Base-by-base conservation (phyloP, 164 flowering plant species). In the Malania oleifera region DNA sequence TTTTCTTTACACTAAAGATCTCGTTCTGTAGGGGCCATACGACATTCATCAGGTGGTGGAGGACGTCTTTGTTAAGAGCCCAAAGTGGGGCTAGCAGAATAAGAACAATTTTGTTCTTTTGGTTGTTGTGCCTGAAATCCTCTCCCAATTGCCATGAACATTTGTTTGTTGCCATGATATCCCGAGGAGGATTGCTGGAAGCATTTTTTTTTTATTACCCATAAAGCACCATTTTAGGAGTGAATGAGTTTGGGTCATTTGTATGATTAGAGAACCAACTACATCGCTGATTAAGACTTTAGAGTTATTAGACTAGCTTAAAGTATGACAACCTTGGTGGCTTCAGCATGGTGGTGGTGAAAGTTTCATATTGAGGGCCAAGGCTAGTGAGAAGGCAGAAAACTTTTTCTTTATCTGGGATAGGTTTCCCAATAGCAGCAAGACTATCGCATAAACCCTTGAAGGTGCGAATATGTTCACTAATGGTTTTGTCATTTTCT, bases 101-200 rank as follows among this genome's bases (percentile, higher is more conserved):
- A 7, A 13, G 2, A 5, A 39, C 2, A 13, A 13, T 39, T 39
- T 39, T 39, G 43, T 5, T 39, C 43, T 13, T 39, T 39, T 39
- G 43, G 43, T 39, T 39, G 43, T 13, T 39, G 43, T 39, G 43
- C 43, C 17, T 39, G 43, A 39, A 39, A 39, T 39, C 43, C 43
- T 39, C 43, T 39, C 11, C 43, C 11, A 4, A 9, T 31, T 31
- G 35, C 4, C 4, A 9, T 31, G 35, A 31, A 31, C 9, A 4
- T 31, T 31, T 31, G 5, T 9, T 14, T 39, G 43, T 39, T 39
- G 43, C 43, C 43, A 8, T 8, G 43, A 39, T 39, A 39, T 39
- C 43, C 43, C 11, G 15, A 4, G 43, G 43, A 7, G 43, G 43
- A 39, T 39, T 39, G 43, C 11, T 39, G 43, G 11, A 4, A 39